Conservation (phyloP, 83 land plant genomes). For the Diphasiastrum complanatum region DNA sequence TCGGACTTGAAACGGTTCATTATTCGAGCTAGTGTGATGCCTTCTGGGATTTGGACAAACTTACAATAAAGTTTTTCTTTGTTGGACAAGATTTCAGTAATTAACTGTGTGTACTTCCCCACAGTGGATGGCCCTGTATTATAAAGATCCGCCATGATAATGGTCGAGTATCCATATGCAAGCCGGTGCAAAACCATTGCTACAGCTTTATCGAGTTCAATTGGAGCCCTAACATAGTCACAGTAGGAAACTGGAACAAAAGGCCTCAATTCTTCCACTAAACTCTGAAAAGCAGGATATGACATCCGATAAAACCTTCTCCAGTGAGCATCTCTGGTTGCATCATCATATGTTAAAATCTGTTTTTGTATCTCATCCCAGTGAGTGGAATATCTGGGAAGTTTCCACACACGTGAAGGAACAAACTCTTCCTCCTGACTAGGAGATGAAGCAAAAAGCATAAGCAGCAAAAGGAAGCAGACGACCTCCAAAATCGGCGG, state of each 20-base stretch:
- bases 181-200: constrained; percentile 1
- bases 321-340: not conserved
- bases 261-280: not conserved
- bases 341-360: not conserved
- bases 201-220: not conserved
- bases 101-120: not conserved
- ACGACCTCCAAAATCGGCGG: not conserved
- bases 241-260: not conserved
- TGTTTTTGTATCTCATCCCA: not conserved
- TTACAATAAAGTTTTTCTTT: not conserved
- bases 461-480: not conserved
- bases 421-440: not conserved
- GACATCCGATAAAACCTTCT: not conserved
- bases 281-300: not conserved
- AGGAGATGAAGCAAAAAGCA: not conserved
- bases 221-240: not conserved
- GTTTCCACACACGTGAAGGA: not conserved
- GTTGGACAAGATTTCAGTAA: not conserved
- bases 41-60: not conserved
- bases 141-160: not conserved
- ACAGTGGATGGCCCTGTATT: not conserved
- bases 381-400: not conserved
- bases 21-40: not conserved
- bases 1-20: not conserved
- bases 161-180: not conserved